Base-by-base conservation (phyloP, 139 green algal genomes). In the Chara braunii region DNA sequence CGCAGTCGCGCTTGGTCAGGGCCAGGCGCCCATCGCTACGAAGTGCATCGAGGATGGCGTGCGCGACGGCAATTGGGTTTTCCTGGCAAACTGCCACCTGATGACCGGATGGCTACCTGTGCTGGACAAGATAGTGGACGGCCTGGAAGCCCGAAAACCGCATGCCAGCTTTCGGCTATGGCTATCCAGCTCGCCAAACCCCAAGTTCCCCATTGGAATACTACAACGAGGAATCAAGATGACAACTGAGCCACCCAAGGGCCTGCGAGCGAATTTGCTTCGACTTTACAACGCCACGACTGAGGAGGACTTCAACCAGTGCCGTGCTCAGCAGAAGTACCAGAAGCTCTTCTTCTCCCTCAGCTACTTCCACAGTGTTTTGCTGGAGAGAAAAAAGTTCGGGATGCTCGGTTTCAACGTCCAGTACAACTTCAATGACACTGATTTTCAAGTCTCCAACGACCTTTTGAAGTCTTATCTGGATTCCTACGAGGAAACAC, bases 351-450 rank as follows among this genome's bases (percentile, higher is more conserved):
- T 93, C 44, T 94, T 93, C 71, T 64, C 84, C 18, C 78, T 94
- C 18, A 77, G 72, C 30, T 92, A 88, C 85, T 94, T 93, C 85
- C 88, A 94, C 83, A 77, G 57, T 24, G 82, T 89, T 52, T 69
- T 94, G 59, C 75, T 93, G 43, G 88, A 94, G 80, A 80, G 88
- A 2, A 81, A 85, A 62, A 93, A 91, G 77, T 93, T 94, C 80
- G 72, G 85, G 36, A 87, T 79, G 28, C 78, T 94, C 18, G 88
- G 88, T n/a, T 72, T 93, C 56, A 94, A 94, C 82, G 89, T 93
- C 58, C 81, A 84, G 37, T 93, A 94, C 62, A 86, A 93, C 76
- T 94, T 94, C 83, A 92, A 93, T 61, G 88, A 94, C 76, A 93
- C 86, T 28, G 88, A 94, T 75, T 92, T 88, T 56, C 78, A 74